Evolutionary conservation across 441 rosid genomes (phyloP).

Genomic region (Codiaeum variegatum): DNA sequence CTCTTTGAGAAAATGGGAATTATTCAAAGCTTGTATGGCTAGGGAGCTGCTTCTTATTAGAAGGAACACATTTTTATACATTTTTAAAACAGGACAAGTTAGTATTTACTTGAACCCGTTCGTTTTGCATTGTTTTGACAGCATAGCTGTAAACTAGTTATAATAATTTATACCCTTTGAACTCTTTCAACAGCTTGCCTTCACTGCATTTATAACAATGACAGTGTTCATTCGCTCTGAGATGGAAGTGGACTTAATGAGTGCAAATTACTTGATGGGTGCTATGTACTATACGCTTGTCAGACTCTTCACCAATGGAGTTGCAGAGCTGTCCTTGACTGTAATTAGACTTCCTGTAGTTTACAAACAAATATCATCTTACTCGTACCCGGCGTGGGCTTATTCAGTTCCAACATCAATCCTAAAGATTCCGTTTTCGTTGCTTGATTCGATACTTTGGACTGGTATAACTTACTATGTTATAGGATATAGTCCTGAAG

Average conservation of each 20-base stretch:
- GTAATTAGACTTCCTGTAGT: slow-evolving; percentile 39
- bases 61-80: slow-evolving; percentile 44
- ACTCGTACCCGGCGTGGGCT: slow-evolving; percentile 60
- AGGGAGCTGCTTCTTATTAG: slow-evolving; percentile 53
- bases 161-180: too few relatives aligned
- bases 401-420: slow-evolving; percentile 42
- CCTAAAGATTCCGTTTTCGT: slow-evolving; percentile 44
- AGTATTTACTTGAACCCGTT: background rate
- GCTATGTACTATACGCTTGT: slow-evolving; percentile 42
- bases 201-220: slow-evolving; percentile 41
- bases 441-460: slow-evolving; percentile 45
- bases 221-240: slow-evolving; percentile 39
- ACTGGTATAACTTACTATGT: slow-evolving; percentile 47
- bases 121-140: background rate
- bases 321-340: slow-evolving; percentile 44
- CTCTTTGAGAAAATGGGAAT: slow-evolving; percentile 40
- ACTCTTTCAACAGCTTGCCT: slow-evolving; percentile 38
- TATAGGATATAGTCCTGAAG: slow-evolving; percentile 52
- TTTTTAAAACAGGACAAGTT: slow-evolving; percentile 28
- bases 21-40: slow-evolving; percentile 38
- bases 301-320: slow-evolving; percentile 31
- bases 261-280: slow-evolving; percentile 42
- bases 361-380: slow-evolving; percentile 41
- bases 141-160: too few relatives aligned
- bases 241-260: slow-evolving; percentile 32